Conservation (phyloP, 2,329 filamentous ascomycete species). For the Aspergillus versicolor region DNA sequence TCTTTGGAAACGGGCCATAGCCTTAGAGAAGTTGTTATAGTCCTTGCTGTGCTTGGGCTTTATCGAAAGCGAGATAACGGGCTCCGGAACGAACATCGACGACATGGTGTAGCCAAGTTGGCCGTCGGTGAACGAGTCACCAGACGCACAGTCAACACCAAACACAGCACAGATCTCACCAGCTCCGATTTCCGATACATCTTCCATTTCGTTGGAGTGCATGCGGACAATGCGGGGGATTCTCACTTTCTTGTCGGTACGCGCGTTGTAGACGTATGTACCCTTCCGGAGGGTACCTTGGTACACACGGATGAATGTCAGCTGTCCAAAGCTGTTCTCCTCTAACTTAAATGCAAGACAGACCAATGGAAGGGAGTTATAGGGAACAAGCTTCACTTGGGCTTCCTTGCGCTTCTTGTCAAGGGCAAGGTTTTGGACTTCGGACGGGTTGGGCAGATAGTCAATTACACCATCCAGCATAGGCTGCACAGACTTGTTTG, state of each 20-base stretch:
- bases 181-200: conserved; percentile 85
- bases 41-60: conserved; percentile 93
- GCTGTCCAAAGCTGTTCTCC: conserved; percentile 96
- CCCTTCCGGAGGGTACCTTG: conserved; percentile 89
- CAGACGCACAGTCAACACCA: conserved; percentile 94
- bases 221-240: conserved; percentile 97
- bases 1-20: conserved; percentile 97
- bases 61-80: conserved; percentile 97
- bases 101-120: conserved; percentile 91
- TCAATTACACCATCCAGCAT: conserved; percentile 97
- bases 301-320: conserved; percentile 98
- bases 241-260: conserved; percentile 93
- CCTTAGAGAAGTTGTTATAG: conserved; percentile 92
- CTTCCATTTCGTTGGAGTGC: conserved; percentile 99
- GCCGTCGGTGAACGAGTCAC: conserved; percentile 97
- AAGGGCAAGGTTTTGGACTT: conserved; percentile 86
- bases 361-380: conserved; percentile 90
- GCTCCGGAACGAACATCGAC: conserved; percentile 95
- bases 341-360: conserved; percentile 98
- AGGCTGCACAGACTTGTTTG: conserved; percentile 91
- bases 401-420: conserved; percentile 78
- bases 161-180: conserved; percentile 99
- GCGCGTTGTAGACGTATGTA: conserved; percentile 86
- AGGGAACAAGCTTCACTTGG: conserved; percentile 82
- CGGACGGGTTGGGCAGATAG: conserved; percentile 86